These are phyloP conservation scores for Rubus parviflorus DNA, from an alignment of 306 rosid genomes.

Conservation along the genomic window DNA sequence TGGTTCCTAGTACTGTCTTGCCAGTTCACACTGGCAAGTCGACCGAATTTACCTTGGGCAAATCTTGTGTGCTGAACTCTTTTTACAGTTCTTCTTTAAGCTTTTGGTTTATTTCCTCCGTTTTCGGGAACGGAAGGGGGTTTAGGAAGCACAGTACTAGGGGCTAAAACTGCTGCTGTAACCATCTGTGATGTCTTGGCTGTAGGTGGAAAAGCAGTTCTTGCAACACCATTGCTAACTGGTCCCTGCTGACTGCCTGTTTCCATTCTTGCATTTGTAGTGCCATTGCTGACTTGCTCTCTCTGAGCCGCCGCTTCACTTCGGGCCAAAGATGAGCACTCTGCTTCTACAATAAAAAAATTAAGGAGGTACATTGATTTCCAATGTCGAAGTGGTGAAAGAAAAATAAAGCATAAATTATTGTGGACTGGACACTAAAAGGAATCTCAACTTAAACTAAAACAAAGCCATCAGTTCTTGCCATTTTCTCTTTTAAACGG, in stretches of 20 bases:
- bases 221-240: conserved; percentile 50
- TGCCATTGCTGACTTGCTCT: conserved; percentile 45
- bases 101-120: conserved; percentile 46
- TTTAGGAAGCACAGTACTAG: conserved; percentile 36
- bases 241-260: conserved; percentile 35
- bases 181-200: conserved; percentile 39
- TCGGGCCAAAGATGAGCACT: conserved; percentile 73
- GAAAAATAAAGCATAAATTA: conserved; percentile 3
- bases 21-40: conserved; percentile 6
- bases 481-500: not conserved
- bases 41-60: conserved; percentile 32
- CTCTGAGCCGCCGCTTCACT: conserved; percentile 53
- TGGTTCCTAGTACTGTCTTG: conserved; percentile 33
- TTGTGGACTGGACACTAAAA: not conserved
- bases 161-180: conserved; percentile 37
- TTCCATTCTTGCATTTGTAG: conserved; percentile 48
- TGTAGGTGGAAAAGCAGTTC: conserved; percentile 37
- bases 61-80: conserved; percentile 39
- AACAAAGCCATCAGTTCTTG: not conserved
- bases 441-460: not conserved
- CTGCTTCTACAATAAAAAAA: conserved; percentile 61
- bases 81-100: conserved; percentile 44
- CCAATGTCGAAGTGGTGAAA: conserved; percentile 1
- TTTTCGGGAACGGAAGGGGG: conserved; percentile 47
- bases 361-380: conserved; percentile 29